Conservation (phyloP, 1,284 basidiomycete genomes). For the Melampsora americana region DNA sequence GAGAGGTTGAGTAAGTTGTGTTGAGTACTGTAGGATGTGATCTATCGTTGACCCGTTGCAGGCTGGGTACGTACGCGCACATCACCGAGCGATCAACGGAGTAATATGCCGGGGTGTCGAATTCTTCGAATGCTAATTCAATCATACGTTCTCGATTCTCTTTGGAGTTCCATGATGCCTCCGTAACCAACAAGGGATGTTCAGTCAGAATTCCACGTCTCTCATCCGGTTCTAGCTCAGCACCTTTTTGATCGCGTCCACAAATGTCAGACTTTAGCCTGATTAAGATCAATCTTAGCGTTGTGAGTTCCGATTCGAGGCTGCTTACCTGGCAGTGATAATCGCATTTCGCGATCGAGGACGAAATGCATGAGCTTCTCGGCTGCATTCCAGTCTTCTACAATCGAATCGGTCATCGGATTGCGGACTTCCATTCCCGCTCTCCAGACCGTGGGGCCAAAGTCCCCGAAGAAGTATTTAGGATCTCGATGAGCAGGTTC, state of each 20-base stretch:
- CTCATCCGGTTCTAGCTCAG: conserved; percentile 48
- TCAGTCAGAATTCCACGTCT: conserved; percentile 59
- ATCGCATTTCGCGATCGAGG: conserved; percentile 33
- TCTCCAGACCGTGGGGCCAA: conserved; percentile 87
- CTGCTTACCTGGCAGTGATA: conserved; percentile 13
- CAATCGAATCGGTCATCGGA: conserved; percentile 78
- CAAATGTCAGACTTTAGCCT: neutral
- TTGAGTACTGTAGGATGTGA: neutral
- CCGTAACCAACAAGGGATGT: conserved; percentile 88
- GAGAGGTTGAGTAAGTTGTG: neutral
- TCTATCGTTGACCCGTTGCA: neutral
- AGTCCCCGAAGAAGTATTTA: conserved; percentile 76
- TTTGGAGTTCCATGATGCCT: conserved; percentile 91
- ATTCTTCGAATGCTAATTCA: conserved; percentile 95
- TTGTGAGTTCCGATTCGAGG: neutral
- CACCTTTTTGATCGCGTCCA: conserved; percentile 47
- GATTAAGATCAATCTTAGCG: neutral
- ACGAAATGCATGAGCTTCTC: conserved; percentile 22
- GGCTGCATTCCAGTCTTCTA: conserved; percentile 30
- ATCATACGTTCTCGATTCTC: conserved; percentile 86
- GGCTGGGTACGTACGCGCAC: conserved; percentile 67
- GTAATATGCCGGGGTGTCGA: conserved; percentile 91
- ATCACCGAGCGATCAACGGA: conserved; percentile 94
- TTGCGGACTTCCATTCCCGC: conserved; percentile 79
- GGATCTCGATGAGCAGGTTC: conserved; percentile 52